Evolutionary conservation across 2,329 filamentous ascomycete genomes (phyloP), one percentile per base, ranked within the genome.

Genomic region (Pseudogymnoascus sp.): DNA sequence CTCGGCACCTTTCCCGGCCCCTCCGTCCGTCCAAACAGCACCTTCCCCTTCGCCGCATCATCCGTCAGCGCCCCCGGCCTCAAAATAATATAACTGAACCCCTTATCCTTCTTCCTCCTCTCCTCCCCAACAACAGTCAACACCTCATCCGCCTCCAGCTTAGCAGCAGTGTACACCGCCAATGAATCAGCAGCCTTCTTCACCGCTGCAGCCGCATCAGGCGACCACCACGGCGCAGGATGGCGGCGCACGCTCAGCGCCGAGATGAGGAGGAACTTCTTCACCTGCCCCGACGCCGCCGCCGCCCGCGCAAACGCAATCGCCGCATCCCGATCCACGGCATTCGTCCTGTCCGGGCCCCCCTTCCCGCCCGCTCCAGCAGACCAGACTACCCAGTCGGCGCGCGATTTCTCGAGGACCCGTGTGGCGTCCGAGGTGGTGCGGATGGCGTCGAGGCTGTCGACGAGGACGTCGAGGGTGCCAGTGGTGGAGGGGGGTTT

Each of bases 391-490:
- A 90, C 79, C 72, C 85, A 89, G 72, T 90, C 85, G 1, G 83
- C 78, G 72, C 81, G 80, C 19, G 85, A 82, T 68, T 80, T 77
- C 65, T 83, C 78, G 39, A 93, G 73, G 63, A 92, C 81, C 38
- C 75, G 77, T 67, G 82, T 78, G 1, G 89, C 90, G 66, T 88
- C 82, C 0, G 75, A 77, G 59, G 85, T 80, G 61, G 77, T 83
- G 72, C 83, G 85, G 41, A 92, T 80, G 16, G 91, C 88, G 61
- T 90, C 88, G 19, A 93, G 76, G 70, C 85, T 90, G 70, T 82
- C 81, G 14, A 93, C 80, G 0, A 92, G 77, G 2, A 92, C 86
- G 61, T 83, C 81, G 38, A 94, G 76, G 61, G 83, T 78, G 16
- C 79, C 81, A 16, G 79, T 73, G 2, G 72, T 68, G 8, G 7